These are phyloP conservation scores for Venturia carpophila DNA, from an alignment of 2,329 filamentous ascomycete species.

Conservation along the genomic window DNA sequence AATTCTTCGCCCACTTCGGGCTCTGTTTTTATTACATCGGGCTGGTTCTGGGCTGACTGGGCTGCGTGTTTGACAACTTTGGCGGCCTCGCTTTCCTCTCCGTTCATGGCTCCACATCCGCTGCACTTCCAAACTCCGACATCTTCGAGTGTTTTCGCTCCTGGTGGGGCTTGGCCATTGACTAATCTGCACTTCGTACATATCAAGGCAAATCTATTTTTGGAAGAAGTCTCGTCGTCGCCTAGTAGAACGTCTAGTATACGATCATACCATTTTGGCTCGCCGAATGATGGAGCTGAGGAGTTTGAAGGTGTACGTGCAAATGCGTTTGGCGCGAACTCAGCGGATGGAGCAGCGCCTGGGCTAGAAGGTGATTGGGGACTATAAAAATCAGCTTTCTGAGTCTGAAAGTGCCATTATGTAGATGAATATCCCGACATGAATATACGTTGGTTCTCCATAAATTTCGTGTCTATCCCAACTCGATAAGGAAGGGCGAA, in stretches of 20 bases:
- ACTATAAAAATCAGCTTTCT: neutral
- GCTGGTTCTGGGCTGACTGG: neutral
- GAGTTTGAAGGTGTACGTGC: slow-evolving; percentile 21
- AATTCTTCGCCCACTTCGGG: slow-evolving; percentile 10
- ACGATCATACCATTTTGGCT: slow-evolving; percentile 83
- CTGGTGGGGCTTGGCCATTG: slow-evolving; percentile 91
- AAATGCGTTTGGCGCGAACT: slow-evolving; percentile 24
- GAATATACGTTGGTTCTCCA: neutral
- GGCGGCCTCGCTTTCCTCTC: slow-evolving; percentile 59
- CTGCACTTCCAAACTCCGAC: slow-evolving; percentile 84
- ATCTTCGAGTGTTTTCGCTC: slow-evolving; percentile 67
- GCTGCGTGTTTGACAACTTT: slow-evolving; percentile 11
- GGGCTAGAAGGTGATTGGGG: slow-evolving; percentile 8
- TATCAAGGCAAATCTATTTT: slow-evolving; percentile 83
- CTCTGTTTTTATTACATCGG: neutral
- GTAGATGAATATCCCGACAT: neutral
- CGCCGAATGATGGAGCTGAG: slow-evolving; percentile 30
- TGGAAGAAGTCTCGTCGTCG: slow-evolving; percentile 86
- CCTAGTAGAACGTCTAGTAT: slow-evolving; percentile 86
- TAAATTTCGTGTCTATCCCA: neutral
- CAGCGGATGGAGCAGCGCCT: slow-evolving; percentile 51
- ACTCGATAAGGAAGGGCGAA: neutral
- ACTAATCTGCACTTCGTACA: slow-evolving; percentile 77
- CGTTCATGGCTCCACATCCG: slow-evolving; percentile 75
- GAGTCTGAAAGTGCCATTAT: neutral